Evolutionary conservation across 2,329 filamentous ascomycete genomes (phyloP).

Genomic region (Torrubiella hemipterigena): DNA sequence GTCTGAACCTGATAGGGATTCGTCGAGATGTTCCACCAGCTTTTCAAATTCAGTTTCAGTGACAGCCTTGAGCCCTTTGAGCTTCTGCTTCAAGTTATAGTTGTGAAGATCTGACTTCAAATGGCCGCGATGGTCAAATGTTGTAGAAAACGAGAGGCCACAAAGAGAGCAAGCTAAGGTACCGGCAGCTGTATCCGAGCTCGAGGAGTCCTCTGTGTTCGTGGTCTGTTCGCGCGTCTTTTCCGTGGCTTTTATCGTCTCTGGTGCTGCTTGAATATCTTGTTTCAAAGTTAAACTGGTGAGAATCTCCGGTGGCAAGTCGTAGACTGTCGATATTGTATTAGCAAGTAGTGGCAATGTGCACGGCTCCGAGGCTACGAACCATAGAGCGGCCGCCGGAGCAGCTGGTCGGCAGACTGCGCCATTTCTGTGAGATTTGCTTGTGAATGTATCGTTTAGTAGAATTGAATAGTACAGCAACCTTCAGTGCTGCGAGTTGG

Average conservation of each 20-base stretch:
- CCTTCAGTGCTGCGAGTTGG: no score
- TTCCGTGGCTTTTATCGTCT: conserved; percentile 8
- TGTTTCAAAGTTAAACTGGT: conserved; percentile 44
- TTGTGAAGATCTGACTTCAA: conserved; percentile 82
- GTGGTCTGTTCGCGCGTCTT: conserved; percentile 14
- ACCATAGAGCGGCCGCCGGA: conserved; percentile 41
- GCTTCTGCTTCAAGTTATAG: conserved; percentile 89
- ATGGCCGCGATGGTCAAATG: conserved; percentile 76
- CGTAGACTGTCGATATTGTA: conserved; percentile 51
- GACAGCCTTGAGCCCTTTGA: conserved; percentile 60
- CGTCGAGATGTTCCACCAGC: conserved; percentile 73
- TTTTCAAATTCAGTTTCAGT: conserved; percentile 78
- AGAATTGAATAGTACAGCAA: no score
- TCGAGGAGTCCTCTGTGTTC: conserved; percentile 12
- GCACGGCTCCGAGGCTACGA: conserved; percentile 7
- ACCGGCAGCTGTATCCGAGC: conserved; percentile 34
- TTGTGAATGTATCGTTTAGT: not conserved
- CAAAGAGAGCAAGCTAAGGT: conserved; percentile 77
- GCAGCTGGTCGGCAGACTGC: conserved; percentile 31
- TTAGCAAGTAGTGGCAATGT: conserved; percentile 7
- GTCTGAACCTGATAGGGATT: conserved; percentile 84
- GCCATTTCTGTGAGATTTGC: conserved; percentile 18
- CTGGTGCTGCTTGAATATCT: conserved; percentile 15
- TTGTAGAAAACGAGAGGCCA: conserved; percentile 53
- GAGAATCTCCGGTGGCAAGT: conserved; percentile 66